Conservation (phyloP, 495 filamentous ascomycete genomes). For the Trichoderma asperelloides region DNA sequence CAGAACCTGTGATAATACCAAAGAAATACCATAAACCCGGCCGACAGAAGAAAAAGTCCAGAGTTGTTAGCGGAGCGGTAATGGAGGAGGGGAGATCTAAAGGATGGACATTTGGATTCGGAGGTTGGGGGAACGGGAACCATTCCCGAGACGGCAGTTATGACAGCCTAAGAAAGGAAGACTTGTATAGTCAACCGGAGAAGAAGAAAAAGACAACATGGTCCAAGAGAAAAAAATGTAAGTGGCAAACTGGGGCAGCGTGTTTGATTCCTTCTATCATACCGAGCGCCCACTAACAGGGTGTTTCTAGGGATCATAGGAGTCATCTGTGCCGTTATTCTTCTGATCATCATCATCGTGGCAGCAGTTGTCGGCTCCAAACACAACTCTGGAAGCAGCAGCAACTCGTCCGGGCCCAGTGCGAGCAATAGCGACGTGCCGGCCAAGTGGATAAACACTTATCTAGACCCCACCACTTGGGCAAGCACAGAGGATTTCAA, state of each 20-base stretch:
- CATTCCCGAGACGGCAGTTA: constrained; percentile 22
- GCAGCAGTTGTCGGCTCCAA: constrained; percentile 66
- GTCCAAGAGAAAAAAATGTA: constrained; percentile 26
- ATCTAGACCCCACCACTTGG: constrained; percentile 89
- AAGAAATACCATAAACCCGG: constrained; percentile 23
- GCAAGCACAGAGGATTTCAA: constrained; percentile 89
- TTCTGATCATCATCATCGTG: constrained; percentile 62
- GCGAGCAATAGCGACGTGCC: constrained; percentile 57
- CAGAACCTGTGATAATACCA: constrained; percentile 17
- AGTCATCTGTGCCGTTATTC: constrained; percentile 43
- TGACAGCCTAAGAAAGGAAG: constrained; percentile 31
- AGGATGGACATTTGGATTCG: constrained; percentile 9
- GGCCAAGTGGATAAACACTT: constrained; percentile 56
- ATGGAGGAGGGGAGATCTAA: constrained; percentile 53
- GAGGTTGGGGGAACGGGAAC: not conserved
- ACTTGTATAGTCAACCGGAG: constrained; percentile 14
- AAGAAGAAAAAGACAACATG: constrained; percentile 35
- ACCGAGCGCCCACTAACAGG: constrained; percentile 15
- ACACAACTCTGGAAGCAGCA: constrained; percentile 22
- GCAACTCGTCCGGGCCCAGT: constrained; percentile 45
- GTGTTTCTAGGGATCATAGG: constrained; percentile 39
- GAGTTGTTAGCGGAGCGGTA: constrained; percentile 59
- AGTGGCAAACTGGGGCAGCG: constrained; percentile 14
- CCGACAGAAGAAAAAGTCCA: constrained; percentile 32
- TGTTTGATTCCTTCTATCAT: not conserved